Evolutionary conservation across 2,329 filamentous ascomycete species (phyloP), one percentile per base, ranked within the genome.

Genomic region (Iodosphaeria phyllophila): DNA sequence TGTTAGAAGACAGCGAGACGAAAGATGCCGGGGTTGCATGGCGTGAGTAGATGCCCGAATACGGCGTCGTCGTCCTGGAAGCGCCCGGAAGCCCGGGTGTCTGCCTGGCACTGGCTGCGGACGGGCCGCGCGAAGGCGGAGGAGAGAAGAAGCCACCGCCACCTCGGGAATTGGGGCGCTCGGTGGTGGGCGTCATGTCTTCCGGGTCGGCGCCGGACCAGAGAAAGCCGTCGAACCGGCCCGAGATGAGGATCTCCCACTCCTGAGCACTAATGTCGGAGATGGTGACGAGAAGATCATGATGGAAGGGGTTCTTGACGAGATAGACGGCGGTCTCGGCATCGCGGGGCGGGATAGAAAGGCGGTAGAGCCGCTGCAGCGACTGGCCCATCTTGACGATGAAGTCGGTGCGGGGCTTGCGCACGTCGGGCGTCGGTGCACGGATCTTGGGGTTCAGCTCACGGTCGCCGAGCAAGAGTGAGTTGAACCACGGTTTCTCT

Each of bases 211-310:
- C 82, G 13, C 86, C 86, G 22, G 82, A 92, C 70, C 86, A 92
- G 12, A 93, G 60, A 51, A 95, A 95, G 4, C 86, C 86, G 42
- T 93, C 84, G 39, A 95, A 95, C 15, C 86, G 76, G 15, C 86
- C 86, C 0, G 86, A 93, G 4, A 76, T 80, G 8, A 95, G 60
- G 28, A 95, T 92, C 33, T 93, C 86, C 86, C 86, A 95, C 48
- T 95, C 86, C n/a, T 79, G 77, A 23, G 73, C 67, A 42, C 76
- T 89, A 37, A 95, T 89, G 26, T 84, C 80, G 18, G 78, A 74
- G 24, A 93, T 62, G 0, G 86, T 92, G 20, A 80, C 73, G 3
- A 95, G 67, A 16, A 92, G 70, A 40, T 89, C 76, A 46, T 95
- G 86, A 24, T 89, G 68, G 8, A 67, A 59, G 0, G 74, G 72